These are phyloP conservation scores for Backusella sp. DNA, from an alignment of 192 early-diverging fungal species.

Conservation along the genomic window DNA sequence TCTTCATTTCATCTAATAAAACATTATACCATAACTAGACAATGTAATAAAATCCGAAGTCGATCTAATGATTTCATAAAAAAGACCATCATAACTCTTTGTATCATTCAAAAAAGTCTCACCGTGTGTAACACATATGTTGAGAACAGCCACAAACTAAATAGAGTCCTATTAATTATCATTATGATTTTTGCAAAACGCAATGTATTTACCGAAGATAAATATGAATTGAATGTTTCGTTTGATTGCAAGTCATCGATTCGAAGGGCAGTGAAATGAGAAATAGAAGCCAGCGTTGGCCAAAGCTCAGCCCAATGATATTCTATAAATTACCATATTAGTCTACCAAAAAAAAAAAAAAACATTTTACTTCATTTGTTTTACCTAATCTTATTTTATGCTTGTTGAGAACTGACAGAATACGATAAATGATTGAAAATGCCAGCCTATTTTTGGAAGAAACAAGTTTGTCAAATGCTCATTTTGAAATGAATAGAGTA, in stretches of 20 bases:
- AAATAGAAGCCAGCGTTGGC: slow-evolving; percentile 44
- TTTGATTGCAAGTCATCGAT: slow-evolving; percentile 32
- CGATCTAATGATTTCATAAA: slow-evolving; percentile 54
- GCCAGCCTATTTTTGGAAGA: not conserved
- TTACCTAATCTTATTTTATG: slow-evolving; percentile 32
- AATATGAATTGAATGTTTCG: slow-evolving; percentile 31
- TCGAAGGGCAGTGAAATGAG: slow-evolving; percentile 44
- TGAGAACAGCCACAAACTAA: slow-evolving; percentile 19
- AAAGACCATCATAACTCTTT: slow-evolving; percentile 47
- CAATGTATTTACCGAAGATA: slow-evolving; percentile 47
- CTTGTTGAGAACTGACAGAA: slow-evolving; percentile 23
- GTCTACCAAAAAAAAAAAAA: no score
- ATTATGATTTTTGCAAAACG: no score
- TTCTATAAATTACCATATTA: slow-evolving; percentile 34
- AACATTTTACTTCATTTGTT: not conserved
- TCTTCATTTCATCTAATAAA: no score
- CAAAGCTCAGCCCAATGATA: slow-evolving; percentile 59
- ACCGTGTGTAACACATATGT: slow-evolving; percentile 47
- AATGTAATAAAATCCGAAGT: slow-evolving; percentile 22
- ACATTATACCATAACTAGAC: slow-evolving; percentile 20
- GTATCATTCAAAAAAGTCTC: slow-evolving; percentile 51
- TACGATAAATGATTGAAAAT: slow-evolving; percentile 34
- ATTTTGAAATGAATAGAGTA: not conserved
- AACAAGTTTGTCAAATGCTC: not conserved
- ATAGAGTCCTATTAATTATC: not conserved